Base-by-base conservation (phyloP, 306 rosid species). In the Cucurbita maxima region DNA sequence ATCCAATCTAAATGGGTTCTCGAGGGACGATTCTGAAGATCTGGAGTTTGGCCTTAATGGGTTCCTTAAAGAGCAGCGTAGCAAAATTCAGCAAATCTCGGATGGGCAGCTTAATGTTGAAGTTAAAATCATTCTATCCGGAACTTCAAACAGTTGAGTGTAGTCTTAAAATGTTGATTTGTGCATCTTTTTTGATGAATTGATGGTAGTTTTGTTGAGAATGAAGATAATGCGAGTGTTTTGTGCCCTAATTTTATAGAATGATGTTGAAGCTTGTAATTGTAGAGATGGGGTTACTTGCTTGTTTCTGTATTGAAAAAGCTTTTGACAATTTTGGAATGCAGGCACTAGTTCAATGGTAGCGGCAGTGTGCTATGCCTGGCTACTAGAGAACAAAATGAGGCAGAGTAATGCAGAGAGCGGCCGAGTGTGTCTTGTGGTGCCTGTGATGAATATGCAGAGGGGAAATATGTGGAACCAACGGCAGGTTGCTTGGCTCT, bases 341-440 rank as follows among this genome's bases (percentile, higher is more conserved):
- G 77, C 70, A 90, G 96, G 96, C 78, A 86, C 96, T 6, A 81
- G 92, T 64, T 87, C 98, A 8, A 90, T 92, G 96, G 92, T 86
- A 71, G 90, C 96, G 2, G 90, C 96, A 7, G 81, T 92, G 70
- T 90, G 98, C 67, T 87, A 88, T 7, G 84, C 93, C 3, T 92
- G 96, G 96, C 78, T 92, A 9, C 64, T 86, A 83, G 86, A 81
- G 76, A 79, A 85, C 68, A 81, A 89, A 60, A 53, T 76, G 78
- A 83, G 68, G 76, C 84, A 82, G 78, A 81, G 52, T 4, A 82
- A 62, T 12, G 76, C 58, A 15, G 81, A 72, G 6, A 76, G 34
- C 20, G 73, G 82, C 41, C 80, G 68, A 58, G 81, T 76, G 59
- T 22, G 38, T 37, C 80, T 72, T 16, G 87, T 86, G 83, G 84